Evolutionary conservation across 768 basidiomycete genomes (phyloP), one percentile per base, ranked within the genome.

Genomic region (Agaricus bisporus): DNA sequence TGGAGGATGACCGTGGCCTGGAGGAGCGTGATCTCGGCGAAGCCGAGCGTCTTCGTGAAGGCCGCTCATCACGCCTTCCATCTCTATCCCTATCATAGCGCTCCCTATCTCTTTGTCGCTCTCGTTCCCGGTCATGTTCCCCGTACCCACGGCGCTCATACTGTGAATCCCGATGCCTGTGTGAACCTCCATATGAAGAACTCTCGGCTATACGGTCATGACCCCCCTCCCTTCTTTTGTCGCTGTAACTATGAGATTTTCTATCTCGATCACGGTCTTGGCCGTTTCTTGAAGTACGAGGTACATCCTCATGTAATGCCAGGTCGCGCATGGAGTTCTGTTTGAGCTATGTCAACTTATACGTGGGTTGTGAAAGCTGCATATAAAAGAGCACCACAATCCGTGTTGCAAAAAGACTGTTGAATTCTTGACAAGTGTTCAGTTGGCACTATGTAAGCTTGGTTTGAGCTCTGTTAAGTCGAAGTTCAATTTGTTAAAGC

Each of bases 21-120:
- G 73, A 71, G 6, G 68, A 66, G 11, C 71, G 73, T 22, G 76
- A 73, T 10, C 64, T 72, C n/a, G 83, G 85, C 6, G 86, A 88
- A 3, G 80, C 82, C 35, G 87, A 88, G 29, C 86, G 82, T 48
- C 56, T 50, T 20, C 60, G 60, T 17, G 71, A 59, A 56, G 70
- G 61, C 57, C 63, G 42, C 28, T 65, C 66, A 48, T 71, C 64
- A 38, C 62, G 48, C 41, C 61, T 60, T 38, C 65, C 54, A 48
- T 65, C 58, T 58, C 61, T 48, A 59, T 59, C 51, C 55, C 60
- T 61, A 36, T 73, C 69, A 55, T 76, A 75, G 41, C 73, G 65
- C 29, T 76, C 75, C 58, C 78, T 67, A 56, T 79, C 77, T 55
- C 69, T 61, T 35, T 65, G 65, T 28, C 73, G 66, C 41, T 81